Evolutionary conservation across 805 yeast species (phyloP).

Genomic region (Myxozyma vanderwaltii): DNA sequence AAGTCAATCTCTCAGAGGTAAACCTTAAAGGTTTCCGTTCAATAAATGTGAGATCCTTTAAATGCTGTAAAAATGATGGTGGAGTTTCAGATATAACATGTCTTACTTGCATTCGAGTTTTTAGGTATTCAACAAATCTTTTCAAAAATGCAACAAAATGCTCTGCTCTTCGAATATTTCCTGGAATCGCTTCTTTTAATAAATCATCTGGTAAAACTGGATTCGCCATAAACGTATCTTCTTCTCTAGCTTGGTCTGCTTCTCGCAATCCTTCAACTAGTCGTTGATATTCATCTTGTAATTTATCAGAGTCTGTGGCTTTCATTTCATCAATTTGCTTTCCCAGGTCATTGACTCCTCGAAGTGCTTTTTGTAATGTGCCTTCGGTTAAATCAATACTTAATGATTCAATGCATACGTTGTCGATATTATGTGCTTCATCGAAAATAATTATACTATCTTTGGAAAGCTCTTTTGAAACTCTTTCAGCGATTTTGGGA

Average conservation of each 20-base stretch:
- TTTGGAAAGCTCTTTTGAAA: constrained; percentile 85
- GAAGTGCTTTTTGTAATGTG: constrained; percentile 77
- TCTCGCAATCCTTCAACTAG: constrained; percentile 87
- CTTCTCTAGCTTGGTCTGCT: constrained; percentile 63
- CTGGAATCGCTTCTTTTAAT: constrained; percentile 91
- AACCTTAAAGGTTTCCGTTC: constrained; percentile 85
- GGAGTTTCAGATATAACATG: constrained; percentile 99
- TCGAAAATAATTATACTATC: constrained; percentile 95
- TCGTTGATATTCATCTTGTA: constrained; percentile 88
- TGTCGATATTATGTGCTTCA: constrained; percentile 96
- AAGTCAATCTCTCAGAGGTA: constrained; percentile 87
- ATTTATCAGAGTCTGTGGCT: constrained; percentile 73
- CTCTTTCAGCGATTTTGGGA: constrained; percentile 96
- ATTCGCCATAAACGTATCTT: constrained; percentile 76
- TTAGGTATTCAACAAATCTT: constrained; percentile 88
- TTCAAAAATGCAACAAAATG: constrained; percentile 93
- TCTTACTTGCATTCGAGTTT: constrained; percentile 92
- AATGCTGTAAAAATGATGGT: constrained; percentile 83
- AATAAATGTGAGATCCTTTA: constrained; percentile 89
- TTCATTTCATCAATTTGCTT: constrained; percentile 84
- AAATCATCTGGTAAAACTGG: constrained; percentile 87
- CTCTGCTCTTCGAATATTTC: constrained; percentile 94
- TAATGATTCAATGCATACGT: constrained; percentile 95
- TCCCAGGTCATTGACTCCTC: constrained; percentile 80
- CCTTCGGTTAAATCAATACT: constrained; percentile 93